phyloP scores from a whole-genome alignment of 139 green algal species.

The Mesostigma viride region DNA sequence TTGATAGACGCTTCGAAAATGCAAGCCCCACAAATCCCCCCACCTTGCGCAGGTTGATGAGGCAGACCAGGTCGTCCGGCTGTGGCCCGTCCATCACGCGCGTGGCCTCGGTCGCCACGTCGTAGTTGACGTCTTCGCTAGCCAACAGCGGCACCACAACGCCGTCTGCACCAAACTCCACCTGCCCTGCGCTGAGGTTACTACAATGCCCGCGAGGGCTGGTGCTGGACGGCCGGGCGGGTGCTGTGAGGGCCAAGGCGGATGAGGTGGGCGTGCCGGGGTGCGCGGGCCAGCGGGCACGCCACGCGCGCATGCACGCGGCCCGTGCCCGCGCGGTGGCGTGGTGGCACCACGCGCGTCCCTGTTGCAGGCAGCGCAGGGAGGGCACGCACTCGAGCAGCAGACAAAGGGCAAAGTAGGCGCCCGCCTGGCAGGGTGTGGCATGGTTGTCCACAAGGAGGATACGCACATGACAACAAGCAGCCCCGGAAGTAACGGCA shows the following conservation, averaged over 20 bases:
- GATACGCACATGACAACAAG: too few species aligned
- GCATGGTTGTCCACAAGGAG: too few species aligned
- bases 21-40: too few species aligned
- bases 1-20: too few species aligned
- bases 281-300: not conserved
- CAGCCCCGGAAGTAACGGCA: too few species aligned
- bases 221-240: not conserved
- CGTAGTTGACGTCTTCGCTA: not conserved
- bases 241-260: not conserved
- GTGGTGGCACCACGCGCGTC: too few species aligned
- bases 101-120: not conserved
- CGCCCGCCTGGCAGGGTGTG: too few species aligned
- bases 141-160: not conserved
- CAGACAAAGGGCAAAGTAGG: not conserved
- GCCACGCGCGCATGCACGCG: not conserved
- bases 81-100: not conserved
- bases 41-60: slow-evolving; percentile 9
- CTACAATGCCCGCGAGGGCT: not conserved
- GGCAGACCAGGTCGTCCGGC: not conserved
- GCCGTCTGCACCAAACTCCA: not conserved
- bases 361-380: not conserved
- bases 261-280: not conserved
- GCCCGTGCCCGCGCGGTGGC: too few species aligned
- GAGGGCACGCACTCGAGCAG: not conserved
- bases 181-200: not conserved